phyloP scores from a whole-genome alignment of 805 yeast genomes.

The Teunomyces gatunensis region DNA sequence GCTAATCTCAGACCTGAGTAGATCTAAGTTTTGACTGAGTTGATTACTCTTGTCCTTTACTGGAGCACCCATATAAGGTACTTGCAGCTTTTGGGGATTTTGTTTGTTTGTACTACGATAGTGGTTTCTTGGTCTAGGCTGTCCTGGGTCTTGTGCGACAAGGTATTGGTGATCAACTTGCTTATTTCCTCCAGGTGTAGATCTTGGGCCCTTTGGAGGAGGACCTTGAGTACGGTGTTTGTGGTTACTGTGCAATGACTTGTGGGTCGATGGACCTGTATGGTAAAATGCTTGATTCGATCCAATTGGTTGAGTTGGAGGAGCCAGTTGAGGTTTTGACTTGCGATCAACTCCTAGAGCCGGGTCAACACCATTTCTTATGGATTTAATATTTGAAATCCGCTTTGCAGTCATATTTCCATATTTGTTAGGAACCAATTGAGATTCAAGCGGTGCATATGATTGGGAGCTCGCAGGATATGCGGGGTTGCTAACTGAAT shows the following conservation, averaged over 20 bases:
- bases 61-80: conserved; percentile 10
- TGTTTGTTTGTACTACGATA: conserved; percentile 3
- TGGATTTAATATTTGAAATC: conserved; percentile 9
- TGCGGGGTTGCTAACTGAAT: not conserved
- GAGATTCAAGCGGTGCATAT: conserved; percentile 8
- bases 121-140: conserved; percentile 6
- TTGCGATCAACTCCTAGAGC: conserved; percentile 1
- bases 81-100: conserved; percentile 5
- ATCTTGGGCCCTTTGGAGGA: not conserved
- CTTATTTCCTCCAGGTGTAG: not conserved
- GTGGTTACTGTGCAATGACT: not conserved
- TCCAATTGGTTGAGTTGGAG: conserved; percentile 8
- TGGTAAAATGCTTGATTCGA: conserved; percentile 11
- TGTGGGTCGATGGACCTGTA: conserved; percentile 9
- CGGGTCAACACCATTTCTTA: conserved; percentile 5
- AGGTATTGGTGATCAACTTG: not conserved
- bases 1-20: conserved; percentile 41
- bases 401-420: conserved; percentile 7
- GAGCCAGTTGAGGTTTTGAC: conserved; percentile 9
- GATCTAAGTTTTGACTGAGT: conserved; percentile 40
- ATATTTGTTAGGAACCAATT: conserved; percentile 6
- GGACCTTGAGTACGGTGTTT: conserved; percentile 5
- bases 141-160: not conserved
- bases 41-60: conserved; percentile 28
- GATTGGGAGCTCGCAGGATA: not conserved